Base-by-base conservation (phyloP, 2,329 filamentous ascomycete species). In the Diaporthe vaccinii region DNA sequence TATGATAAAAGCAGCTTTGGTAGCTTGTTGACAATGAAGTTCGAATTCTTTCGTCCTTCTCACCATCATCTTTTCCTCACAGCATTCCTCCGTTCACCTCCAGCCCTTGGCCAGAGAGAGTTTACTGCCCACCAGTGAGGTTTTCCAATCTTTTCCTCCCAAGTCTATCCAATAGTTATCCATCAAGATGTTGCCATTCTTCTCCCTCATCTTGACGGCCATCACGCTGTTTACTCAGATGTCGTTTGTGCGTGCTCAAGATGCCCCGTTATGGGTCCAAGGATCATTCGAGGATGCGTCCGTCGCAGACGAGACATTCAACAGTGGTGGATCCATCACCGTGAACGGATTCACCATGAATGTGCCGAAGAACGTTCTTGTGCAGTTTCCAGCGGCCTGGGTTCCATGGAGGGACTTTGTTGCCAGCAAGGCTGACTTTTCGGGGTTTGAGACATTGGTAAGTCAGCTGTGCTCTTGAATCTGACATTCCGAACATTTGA, bases 291-390 rank as follows among this genome's bases (percentile, higher is more conserved):
- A 84, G 73, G 82, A 80, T 70, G 83, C 82, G 53, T 80, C 80
- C 0, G 81, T 79, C 3, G 77, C 79, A 9, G 82, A 83, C 67
- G 78, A 81, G n/a, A 76, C 80, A 2, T 85, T 81, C 80, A 89
- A 89, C 77, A 82, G 83, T 9, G 87, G 87, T 28, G 87, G 87
- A 12, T 80, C 80, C 20, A 84, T 89, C 22, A 79, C 79, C 0
- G 84, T 89, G 68, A 87, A 86, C 62, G 86, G 86, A 0, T 87
- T 84, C 77, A 81, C 78, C 22, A 84, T 89, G 61, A 82, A 79
- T 14, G 85, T 89, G 3, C 87, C 87, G 4, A 84, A 88, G 79
- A 89, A 89, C 75, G 77, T 89, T 34, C 83, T 88, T 12, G 86
- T 88, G 4, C 84, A 87, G 68, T 88, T 89, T 55, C 87, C 87